phyloP scores from a whole-genome alignment of 371 early-diverging fungal species.

The Lichtheimia corymbifera region DNA sequence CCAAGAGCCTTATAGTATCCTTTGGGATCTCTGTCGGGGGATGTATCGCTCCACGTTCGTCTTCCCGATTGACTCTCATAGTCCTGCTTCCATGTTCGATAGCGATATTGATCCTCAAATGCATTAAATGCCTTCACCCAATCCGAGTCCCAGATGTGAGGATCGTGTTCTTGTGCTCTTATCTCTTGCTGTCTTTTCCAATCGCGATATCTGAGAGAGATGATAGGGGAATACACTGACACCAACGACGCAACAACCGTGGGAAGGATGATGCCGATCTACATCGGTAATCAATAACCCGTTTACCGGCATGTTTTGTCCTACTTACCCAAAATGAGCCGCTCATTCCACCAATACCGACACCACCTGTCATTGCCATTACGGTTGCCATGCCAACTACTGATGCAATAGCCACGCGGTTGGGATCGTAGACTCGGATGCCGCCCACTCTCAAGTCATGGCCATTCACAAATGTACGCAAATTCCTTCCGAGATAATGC shows the following conservation, averaged over 20 bases:
- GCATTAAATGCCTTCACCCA: conserved; percentile 59
- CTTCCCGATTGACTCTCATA: conserved; percentile 25
- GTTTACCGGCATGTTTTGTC: background rate
- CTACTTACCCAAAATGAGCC: conserved; percentile 48
- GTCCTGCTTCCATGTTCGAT: conserved; percentile 54
- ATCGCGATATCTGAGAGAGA: conserved; percentile 51
- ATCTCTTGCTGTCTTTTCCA: conserved; percentile 51
- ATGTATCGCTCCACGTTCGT: background rate
- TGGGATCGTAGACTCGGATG: conserved; percentile 55
- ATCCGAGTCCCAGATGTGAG: conserved; percentile 53
- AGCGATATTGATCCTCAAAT: conserved; percentile 56
- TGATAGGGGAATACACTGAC: conserved; percentile 56
- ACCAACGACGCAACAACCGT: conserved; percentile 48
- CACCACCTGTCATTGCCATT: conserved; percentile 39
- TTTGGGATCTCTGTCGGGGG: conserved; percentile 34
- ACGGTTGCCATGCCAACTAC: conserved; percentile 43
- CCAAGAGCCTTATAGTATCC: conserved; percentile 55
- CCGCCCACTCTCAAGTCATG: conserved; percentile 57
- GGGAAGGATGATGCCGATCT: conserved; percentile 61
- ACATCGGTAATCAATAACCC: conserved; percentile 1
- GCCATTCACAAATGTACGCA: conserved; percentile 62
- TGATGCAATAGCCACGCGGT: conserved; percentile 52
- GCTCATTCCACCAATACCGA: conserved; percentile 47
- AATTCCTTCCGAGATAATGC: conserved; percentile 47
- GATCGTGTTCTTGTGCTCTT: conserved; percentile 43